Base-by-base conservation (phyloP, 805 yeast species). In the Kazachstania kunashirensis region DNA sequence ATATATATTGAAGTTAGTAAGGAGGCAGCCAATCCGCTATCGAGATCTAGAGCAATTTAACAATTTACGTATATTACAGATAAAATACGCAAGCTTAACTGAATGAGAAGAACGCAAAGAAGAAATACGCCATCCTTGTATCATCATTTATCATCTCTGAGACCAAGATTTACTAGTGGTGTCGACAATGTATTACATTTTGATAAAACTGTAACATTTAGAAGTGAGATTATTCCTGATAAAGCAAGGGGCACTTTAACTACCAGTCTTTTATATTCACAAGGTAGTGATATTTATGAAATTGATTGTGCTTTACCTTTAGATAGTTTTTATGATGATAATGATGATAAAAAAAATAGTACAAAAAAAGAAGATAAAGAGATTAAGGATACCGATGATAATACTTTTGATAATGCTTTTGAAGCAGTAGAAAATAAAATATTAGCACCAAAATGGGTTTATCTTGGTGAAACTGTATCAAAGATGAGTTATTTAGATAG, bases 331-430 rank as follows among this genome's bases (percentile, higher is more conserved):
- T 41, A 44, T 18, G 40, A 32, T 5, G 28, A 32, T 14, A 27
- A 35, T 39, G 25, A 29, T 5, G 29, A 24, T 13, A 19, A 12
- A 10, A 17, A 29, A 12, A 26, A 31, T 27, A 13, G 39, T 31
- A 25, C 30, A 31, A 13, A 25, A 42, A n/a, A 24, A 15, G 26
- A 13, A 24, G 29, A 15, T 9, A 12, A 30, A 30, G 12, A n/a
- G 5, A 14, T 16, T 35, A 14, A 38, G 25, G 13, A 26, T 43
- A 12, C 23, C 19, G 27, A 12, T 20, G 9, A 54, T 17, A 67
- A 65, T 27, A 86, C 85, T 49, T 66, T 67, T 34, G 94, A 80
- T 29, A 89, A 79, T 41, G 85, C 79, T 2, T 68, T 80, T 28
- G 77, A 72, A 18, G 84, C 76, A 39, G 40, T 46, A 10, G 53